Evolutionary conservation across 2,329 filamentous ascomycete species (phyloP).

Genomic region (Ophiostoma himal-ulmi): DNA sequence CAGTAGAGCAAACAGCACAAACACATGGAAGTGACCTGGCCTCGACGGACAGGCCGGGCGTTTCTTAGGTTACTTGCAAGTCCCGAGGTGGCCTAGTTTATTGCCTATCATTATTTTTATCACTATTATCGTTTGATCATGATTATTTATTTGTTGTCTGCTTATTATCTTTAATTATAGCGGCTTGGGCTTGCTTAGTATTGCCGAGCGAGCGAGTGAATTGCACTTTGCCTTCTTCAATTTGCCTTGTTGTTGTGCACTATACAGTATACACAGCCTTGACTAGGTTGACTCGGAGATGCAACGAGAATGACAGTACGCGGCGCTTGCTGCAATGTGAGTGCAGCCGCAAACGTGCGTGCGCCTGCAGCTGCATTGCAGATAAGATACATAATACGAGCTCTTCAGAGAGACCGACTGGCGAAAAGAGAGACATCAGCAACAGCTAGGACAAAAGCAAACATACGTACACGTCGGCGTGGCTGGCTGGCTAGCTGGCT

Average conservation of each 20-base stretch:
- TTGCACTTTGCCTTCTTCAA: background rate
- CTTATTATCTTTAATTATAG: too few species aligned
- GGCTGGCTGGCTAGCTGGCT: background rate
- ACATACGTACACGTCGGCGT: background rate
- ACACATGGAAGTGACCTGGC: background rate
- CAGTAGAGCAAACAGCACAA: background rate
- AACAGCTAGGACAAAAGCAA: background rate
- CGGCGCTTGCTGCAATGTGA: background rate
- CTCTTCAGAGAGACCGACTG: background rate
- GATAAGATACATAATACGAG: background rate
- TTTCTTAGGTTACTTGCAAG: background rate
- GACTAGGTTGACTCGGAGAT: slow-evolving; percentile 1
- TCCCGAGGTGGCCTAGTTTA: background rate
- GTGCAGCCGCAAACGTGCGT: slow-evolving; percentile 9
- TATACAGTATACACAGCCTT: slow-evolving; percentile 3
- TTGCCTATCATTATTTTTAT: background rate
- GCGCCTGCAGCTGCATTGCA: background rate
- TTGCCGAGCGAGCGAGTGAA: background rate
- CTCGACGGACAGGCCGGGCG: background rate
- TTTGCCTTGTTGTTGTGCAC: background rate
- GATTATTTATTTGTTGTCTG: background rate
- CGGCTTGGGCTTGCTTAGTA: too few species aligned
- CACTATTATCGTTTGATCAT: background rate
- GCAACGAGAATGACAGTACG: background rate
- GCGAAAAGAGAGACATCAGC: background rate